phyloP scores from a whole-genome alignment of 345 rosid species.

The Balakata baccata region DNA sequence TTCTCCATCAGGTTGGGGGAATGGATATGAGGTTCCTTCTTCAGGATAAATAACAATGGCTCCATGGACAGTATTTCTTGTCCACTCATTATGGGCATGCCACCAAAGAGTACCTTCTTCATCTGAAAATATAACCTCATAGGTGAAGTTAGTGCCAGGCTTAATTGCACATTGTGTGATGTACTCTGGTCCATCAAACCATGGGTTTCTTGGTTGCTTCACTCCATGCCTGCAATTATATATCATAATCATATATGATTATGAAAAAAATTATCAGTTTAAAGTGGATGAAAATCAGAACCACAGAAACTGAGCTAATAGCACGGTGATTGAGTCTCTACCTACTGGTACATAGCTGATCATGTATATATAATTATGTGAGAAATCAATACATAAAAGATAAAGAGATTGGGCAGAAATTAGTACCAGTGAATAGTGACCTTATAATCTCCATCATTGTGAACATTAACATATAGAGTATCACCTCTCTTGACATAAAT shows the following conservation, averaged over 20 bases:
- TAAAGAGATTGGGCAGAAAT: neutral
- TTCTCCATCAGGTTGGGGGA: conserved; percentile 11
- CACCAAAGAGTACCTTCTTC: conserved; percentile 92
- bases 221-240: conserved; percentile 48
- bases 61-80: conserved; percentile 80
- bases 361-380: neutral
- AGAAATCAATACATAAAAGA: no score
- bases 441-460: no score
- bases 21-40: conserved; percentile 14
- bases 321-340: no score
- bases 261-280: no score
- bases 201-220: conserved; percentile 62
- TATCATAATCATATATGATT: no score
- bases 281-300: no score
- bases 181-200: conserved; percentile 86
- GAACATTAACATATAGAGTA: no score
- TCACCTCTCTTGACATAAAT: no score
- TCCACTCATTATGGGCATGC: conserved; percentile 89
- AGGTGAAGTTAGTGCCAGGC: conserved; percentile 67
- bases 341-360: no score
- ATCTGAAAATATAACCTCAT: conserved; percentile 45
- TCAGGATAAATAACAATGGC: conserved; percentile 36
- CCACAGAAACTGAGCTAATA: no score
- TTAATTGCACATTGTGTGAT: conserved; percentile 80
- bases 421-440: conserved; percentile 55